Evolutionary conservation across 805 yeast species (phyloP).

Genomic region (Candida montana): DNA sequence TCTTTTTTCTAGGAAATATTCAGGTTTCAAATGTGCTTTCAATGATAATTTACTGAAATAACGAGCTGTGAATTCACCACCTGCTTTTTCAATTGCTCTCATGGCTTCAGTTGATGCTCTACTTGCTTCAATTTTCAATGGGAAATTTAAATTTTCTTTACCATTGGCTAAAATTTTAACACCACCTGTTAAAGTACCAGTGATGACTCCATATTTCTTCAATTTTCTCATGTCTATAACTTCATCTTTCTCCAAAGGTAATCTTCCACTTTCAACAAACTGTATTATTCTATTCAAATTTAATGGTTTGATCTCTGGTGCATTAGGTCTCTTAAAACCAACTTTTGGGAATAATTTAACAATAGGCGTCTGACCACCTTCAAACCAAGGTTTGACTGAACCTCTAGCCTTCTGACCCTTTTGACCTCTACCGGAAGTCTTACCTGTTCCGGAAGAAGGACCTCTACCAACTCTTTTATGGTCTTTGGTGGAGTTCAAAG

Average conservation of each 20-base stretch:
- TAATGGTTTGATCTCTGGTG: constrained; percentile 41
- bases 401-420: constrained; percentile 98
- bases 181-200: constrained; percentile 72
- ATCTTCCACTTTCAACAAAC: constrained; percentile 63
- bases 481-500: constrained; percentile 52
- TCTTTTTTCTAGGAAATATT: constrained; percentile 56
- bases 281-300: constrained; percentile 66
- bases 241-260: constrained; percentile 53
- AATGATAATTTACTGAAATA: constrained; percentile 65
- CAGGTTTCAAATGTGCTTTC: constrained; percentile 73
- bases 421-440: constrained; percentile 95
- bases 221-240: constrained; percentile 69
- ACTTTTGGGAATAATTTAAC: constrained; percentile 76
- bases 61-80: constrained; percentile 69
- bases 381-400: constrained; percentile 86
- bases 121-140: constrained; percentile 75
- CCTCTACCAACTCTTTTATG: constrained; percentile 90
- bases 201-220: constrained; percentile 66
- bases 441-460: constrained; percentile 88
- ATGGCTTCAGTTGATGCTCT: constrained; percentile 76
- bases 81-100: constrained; percentile 60
- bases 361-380: constrained; percentile 98
- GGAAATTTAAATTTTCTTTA: constrained; percentile 42
- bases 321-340: constrained; percentile 72
- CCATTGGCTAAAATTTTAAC: constrained; percentile 77